Evolutionary conservation across 176 grass and related monocot species (phyloP), one percentile per base, ranked within the genome.

Genomic region (Aegilops tauschii): DNA sequence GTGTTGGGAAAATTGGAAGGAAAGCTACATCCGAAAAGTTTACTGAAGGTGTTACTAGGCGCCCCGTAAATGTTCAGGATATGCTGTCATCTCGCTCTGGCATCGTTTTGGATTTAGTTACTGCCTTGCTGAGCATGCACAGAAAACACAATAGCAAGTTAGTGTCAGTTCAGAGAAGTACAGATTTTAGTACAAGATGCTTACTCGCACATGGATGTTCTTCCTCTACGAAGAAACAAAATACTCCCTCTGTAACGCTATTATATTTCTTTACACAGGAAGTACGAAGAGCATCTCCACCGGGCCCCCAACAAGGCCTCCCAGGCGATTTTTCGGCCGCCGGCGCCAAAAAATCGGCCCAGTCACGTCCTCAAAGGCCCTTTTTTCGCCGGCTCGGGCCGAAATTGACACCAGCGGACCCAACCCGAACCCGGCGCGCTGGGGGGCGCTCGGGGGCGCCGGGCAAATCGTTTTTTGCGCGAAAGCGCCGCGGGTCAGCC

Each of bases 51-150:
- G 40, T 67, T 37, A 52, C 44, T 20, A 13, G 69, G 31, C n/a
- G 54, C 65, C 81, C 35, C 63, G 81, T 84, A 63, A 88, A 71
- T 84, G 50, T 30, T 63, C 27, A 11, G 9, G 25, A 63, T 9
- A 45, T 1, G 20, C 21, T 45, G 14, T 71, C 37, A 21, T 49
- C 36, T 79, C 11, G 25, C 61, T 20, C 27, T 18, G 50, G 31
- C 62, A 42, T 27, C 39, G 0, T 34, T 72, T 35, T n/a, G 20
- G 11, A 4, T 12, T 30, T 32, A 70, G 7, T 54, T 49, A 49
- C 45, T 14, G 45, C 45, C 12, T 29, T 56, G 18, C 0, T n/a
- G 3, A 18, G 63, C 29, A 13, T 18, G 29, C 56, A 27, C 64
- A 12, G 62, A 77, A 42, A 56, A 61, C 69, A 13, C 25, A 47